phyloP scores from a whole-genome alignment of 208 protist genomes.

The Wallacemonas collosoma region DNA sequence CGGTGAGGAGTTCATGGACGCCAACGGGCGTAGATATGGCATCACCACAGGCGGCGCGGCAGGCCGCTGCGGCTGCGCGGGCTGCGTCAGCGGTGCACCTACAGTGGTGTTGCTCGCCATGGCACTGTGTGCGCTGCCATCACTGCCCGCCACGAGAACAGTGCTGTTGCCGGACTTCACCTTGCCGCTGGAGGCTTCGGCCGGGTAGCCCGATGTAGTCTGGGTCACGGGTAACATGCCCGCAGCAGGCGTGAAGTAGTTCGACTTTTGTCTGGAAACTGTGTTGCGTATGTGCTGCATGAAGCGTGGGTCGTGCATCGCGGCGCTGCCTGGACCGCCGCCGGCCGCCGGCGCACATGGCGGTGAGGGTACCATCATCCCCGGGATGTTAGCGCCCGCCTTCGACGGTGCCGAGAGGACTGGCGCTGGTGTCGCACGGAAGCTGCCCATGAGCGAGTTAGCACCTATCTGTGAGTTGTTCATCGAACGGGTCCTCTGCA shows the following conservation, averaged over 20 bases:
- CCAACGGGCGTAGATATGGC: slow-evolving; percentile 8
- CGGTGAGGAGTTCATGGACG: slow-evolving; percentile 4
- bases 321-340: background rate
- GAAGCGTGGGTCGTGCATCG: slow-evolving; percentile 25
- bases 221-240: slow-evolving; percentile 11
- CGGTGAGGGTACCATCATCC: background rate
- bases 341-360: background rate
- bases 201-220: background rate
- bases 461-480: slow-evolving; percentile 14
- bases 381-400: background rate
- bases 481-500: slow-evolving; percentile 16
- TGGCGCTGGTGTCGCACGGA: background rate
- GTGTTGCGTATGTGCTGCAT: slow-evolving; percentile 33
- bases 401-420: slow-evolving; percentile 6
- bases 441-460: background rate
- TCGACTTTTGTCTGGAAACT: slow-evolving; percentile 21
- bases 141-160: background rate
- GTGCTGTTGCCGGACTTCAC: slow-evolving; percentile 17
- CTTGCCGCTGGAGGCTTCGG: slow-evolving; percentile 13
- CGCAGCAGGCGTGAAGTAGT: slow-evolving; percentile 19
- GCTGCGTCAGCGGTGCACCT: slow-evolving; percentile 9
- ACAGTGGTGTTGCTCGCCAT: slow-evolving; percentile 3
- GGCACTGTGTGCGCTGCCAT: background rate
- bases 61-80: slow-evolving; percentile 4
- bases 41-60: background rate